Conservation (phyloP, 2,329 filamentous ascomycete genomes). For the Apiospora saccharicola region DNA sequence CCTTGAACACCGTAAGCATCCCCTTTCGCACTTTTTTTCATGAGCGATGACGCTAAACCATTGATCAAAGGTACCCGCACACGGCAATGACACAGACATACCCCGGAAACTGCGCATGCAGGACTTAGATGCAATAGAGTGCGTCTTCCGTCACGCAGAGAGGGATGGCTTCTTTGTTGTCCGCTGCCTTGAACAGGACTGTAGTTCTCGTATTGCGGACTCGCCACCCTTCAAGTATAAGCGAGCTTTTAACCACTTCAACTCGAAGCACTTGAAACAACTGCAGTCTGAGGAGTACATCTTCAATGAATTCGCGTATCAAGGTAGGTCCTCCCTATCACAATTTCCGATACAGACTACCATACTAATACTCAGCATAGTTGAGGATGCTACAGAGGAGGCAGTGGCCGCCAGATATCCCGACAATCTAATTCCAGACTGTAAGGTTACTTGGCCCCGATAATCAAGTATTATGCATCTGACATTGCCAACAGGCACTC, state of each 20-base stretch:
- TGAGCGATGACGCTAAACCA: not conserved
- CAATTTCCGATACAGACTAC: too few species aligned
- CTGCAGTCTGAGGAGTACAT: slow-evolving; percentile 42
- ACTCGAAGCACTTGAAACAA: slow-evolving; percentile 33
- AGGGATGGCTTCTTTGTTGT: slow-evolving; percentile 39
- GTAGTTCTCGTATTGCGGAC: slow-evolving; percentile 34
- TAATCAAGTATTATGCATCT: not conserved
- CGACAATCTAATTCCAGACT: slow-evolving; percentile 10
- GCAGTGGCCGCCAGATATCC: not conserved
- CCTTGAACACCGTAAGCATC: slow-evolving; percentile 1
- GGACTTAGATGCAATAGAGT: slow-evolving; percentile 38
- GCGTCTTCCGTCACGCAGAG: slow-evolving; percentile 39
- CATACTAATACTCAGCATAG: not conserved
- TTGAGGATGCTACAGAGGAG: slow-evolving; percentile 22
- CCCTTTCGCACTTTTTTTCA: not conserved
- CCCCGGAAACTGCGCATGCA: slow-evolving; percentile 38
- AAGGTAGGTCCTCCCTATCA: slow-evolving; percentile 31
- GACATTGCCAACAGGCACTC: slow-evolving; percentile 10
- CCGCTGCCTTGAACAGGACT: slow-evolving; percentile 37
- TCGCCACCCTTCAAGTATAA: slow-evolving; percentile 39
- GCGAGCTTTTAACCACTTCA: slow-evolving; percentile 41
- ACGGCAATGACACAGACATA: slow-evolving; percentile 26
- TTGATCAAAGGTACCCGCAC: not conserved
- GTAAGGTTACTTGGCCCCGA: not conserved
- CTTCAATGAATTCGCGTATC: slow-evolving; percentile 39